Base-by-base conservation (phyloP, 2,329 filamentous ascomycete species). In the Orbilia ellipsospora region DNA sequence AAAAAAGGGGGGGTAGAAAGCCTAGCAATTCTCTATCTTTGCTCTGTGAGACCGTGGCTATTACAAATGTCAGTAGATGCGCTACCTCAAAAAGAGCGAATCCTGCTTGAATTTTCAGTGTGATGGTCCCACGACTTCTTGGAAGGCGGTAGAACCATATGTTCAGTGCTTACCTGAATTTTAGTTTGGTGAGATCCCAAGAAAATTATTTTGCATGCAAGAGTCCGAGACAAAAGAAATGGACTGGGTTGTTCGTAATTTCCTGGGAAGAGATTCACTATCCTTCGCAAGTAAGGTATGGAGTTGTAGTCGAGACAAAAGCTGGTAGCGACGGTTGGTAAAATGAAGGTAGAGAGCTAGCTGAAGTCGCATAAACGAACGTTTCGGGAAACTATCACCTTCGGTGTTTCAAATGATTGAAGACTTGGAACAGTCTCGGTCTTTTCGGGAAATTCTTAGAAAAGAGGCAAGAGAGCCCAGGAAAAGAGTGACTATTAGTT, bases 401-500 rank as follows among this genome's bases (percentile, higher is more conserved):
- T 54, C 55, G 60, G 18, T 69, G 64, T 64, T 75, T 69, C 59
- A 63, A 75, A 70, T 48, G 8, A 51, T 52, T 56, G 51, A 63
- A 48, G 59, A 50, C 10, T 51, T 57, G 64, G 48, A 31, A 63
- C 52, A 26, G 72, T 75, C 67, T 68, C 72, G 64, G 62, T 51
- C 61, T 42, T 61, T 40, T 54, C 64, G 59, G 72, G 31, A 51
- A 64, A 61, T 10, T 23, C 20, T 51, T 55, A n/a, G 57, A 50
- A 44, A 74, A 67, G 28, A 56, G 57, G 56, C 62, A 62, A 62
- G 57, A 67, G 65, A 44, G 57, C 31, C 4, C 44, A 16, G 51
- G 54, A 51, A 70, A 72, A 10, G 67, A 69, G 52, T 65, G 72
- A 61, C 72, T 26, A 69, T 26, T 69, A 75, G 72, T 69, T 75